These are phyloP conservation scores for Stemphylium lycopersici DNA, from an alignment of 2,329 filamentous ascomycete genomes.

Conservation along the genomic window DNA sequence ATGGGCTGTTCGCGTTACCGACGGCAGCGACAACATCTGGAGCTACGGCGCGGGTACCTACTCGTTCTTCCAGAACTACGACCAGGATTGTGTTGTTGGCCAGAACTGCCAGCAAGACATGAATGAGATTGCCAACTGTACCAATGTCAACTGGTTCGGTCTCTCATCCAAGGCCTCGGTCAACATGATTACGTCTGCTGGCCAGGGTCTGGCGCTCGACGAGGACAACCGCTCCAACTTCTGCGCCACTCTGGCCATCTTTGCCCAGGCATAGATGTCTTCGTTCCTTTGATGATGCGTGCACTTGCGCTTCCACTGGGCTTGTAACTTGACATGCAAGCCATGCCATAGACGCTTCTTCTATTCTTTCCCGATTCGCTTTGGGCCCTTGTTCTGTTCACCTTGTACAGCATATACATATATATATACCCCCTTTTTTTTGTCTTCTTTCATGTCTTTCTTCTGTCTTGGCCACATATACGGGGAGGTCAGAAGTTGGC, in stretches of 20 bases:
- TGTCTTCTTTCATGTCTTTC: constrained; percentile 1
- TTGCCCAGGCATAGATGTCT: constrained; percentile 30
- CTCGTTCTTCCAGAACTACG: constrained; percentile 66
- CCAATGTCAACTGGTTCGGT: constrained; percentile 55
- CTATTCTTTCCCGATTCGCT: constrained; percentile 24
- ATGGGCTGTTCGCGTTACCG: constrained; percentile 55
- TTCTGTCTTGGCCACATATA: constrained; percentile 18
- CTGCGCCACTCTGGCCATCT: constrained; percentile 55
- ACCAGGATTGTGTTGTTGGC: constrained; percentile 54
- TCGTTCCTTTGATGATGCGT: neutral
- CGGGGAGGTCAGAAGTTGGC: neutral
- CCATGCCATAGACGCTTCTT: constrained; percentile 13
- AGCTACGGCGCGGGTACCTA: constrained; percentile 60
- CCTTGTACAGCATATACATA: constrained; percentile 28
- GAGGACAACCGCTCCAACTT: constrained; percentile 57
- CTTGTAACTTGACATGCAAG: constrained; percentile 17
- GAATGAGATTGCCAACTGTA: constrained; percentile 52
- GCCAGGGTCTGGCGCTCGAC: constrained; percentile 47
- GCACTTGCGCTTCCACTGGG: too few relatives aligned
- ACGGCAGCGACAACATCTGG: constrained; percentile 49
- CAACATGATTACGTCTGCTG: constrained; percentile 55
- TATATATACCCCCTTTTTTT: constrained; percentile 27
- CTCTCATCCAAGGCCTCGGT: constrained; percentile 57
- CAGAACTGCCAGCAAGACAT: constrained; percentile 61
- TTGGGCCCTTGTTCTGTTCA: constrained; percentile 11